A percentile compares a stretch with the other conserved stretches of the same genome.
Conservation (phyloP, 2,329 filamentous ascomycete genomes). For the Venturia nashicola region DNA sequence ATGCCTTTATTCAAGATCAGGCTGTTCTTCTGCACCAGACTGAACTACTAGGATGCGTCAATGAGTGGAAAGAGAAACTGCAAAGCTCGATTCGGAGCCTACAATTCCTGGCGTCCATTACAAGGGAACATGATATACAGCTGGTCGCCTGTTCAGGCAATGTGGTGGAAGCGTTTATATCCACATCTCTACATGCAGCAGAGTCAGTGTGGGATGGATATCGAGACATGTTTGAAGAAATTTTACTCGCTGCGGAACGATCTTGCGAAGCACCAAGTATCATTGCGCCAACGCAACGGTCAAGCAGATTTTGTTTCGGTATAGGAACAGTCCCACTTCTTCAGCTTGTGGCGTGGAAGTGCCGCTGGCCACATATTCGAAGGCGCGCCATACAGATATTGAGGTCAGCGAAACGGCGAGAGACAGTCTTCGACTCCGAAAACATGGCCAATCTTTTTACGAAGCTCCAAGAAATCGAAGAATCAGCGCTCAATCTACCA, state of each 20-base stretch:
- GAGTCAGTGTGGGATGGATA: neutral
- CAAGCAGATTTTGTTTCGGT: neutral
- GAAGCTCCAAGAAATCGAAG: neutral
- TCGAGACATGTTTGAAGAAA: neutral
- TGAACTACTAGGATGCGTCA: neutral
- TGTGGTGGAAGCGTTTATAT: neutral
- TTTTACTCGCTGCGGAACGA: neutral
- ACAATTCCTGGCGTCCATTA: neutral
- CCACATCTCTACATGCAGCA: neutral
- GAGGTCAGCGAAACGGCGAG: neutral
- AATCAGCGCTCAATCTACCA: neutral
- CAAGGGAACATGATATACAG: neutral
- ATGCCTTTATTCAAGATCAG: neutral
- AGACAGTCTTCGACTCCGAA: neutral
- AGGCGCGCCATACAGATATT: neutral
- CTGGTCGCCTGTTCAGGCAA: neutral
- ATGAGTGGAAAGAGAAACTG: neutral
- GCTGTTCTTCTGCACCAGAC: neutral
- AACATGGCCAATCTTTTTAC: neutral
- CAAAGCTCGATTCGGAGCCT: neutral
- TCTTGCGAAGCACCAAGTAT: neutral
- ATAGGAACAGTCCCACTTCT: neutral
- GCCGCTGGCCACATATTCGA: neutral
- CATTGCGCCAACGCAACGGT: neutral
- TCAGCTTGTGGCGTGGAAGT: neutral